phyloP scores from a whole-genome alignment of 2,329 filamentous ascomycete genomes.

The Colletotrichum tanaceti region DNA sequence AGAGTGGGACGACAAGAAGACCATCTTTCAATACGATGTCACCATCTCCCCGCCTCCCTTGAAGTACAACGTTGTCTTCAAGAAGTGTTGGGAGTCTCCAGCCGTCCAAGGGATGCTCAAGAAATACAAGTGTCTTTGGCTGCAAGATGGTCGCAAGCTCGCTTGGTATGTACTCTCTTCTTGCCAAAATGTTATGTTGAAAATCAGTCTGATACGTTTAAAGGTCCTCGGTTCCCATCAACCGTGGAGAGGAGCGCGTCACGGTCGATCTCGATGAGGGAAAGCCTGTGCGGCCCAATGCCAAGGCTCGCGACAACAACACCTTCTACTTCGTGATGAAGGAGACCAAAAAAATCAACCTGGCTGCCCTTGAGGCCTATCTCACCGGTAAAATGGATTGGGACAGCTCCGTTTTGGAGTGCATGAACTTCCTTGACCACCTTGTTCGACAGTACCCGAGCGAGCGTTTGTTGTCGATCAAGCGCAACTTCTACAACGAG shows the following conservation, averaged over 20 bases:
- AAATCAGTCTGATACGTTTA: conserved; percentile 33
- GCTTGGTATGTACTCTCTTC: conserved; percentile 74
- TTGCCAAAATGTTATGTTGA: background rate
- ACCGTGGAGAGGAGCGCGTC: conserved; percentile 64
- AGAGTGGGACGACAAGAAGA: conserved; percentile 64
- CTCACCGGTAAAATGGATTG: conserved; percentile 69
- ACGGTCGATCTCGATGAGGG: conserved; percentile 80
- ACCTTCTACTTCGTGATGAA: conserved; percentile 71
- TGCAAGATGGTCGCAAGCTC: conserved; percentile 86
- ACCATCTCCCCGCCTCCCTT: conserved; percentile 71
- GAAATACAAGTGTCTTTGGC: conserved; percentile 64
- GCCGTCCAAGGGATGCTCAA: conserved; percentile 67
- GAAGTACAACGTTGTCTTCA: conserved; percentile 72
- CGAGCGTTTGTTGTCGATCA: conserved; percentile 74
- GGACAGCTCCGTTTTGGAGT: conserved; percentile 77
- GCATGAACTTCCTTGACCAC: conserved; percentile 92
- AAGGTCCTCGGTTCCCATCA: conserved; percentile 54
- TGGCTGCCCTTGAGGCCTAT: conserved; percentile 75
- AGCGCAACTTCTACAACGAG: conserved; percentile 81
- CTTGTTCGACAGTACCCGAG: conserved; percentile 84
- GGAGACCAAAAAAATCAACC: conserved; percentile 74
- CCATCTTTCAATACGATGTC: conserved; percentile 88
- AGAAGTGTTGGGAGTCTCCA: conserved; percentile 80
- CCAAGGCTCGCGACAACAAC: conserved; percentile 55
- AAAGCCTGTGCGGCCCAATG: conserved; percentile 53